Base-by-base conservation (phyloP, 371 early-diverging fungal genomes). In the Smittium culicis region DNA sequence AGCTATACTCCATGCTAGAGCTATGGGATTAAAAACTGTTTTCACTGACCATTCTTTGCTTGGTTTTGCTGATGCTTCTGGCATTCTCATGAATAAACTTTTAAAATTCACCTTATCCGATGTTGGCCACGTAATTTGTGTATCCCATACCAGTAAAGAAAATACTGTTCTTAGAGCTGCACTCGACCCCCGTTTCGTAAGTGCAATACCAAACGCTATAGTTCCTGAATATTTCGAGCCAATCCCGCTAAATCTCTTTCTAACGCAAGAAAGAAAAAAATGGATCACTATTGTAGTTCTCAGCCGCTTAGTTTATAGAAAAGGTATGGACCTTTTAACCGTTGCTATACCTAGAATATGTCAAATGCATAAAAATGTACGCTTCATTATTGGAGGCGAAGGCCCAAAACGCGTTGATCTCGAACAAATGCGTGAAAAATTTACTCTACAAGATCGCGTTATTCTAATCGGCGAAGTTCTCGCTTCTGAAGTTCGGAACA, bases 1-100 rank as follows among this genome's bases (percentile, higher is more conserved):
- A 79, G 92, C 92, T 14, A 90, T 99, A 61, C 77, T 98, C 61
- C 98, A 98, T 76, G 96, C 94, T 14, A 85, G 91, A 67, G 92
- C 96, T 1, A 90, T 99, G 90, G 95, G 96, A 0, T 79, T 99
- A 25, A 88, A 88, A 57, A 88, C 95, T 0, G 91, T 91, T 34
- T 96, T 99, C 73, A 99, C 99, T 0, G 99, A 99, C 72, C 99
- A 99, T 75, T 98, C 99, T 20, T 79, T 99, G 54, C 92, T 99
- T 80, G 98, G 98, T 45, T 94, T 96, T 74, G 93, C 92, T 16
- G 94, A 97, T 70, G 86, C 93, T 1, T 87, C 91, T 67, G 88
- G 90, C 61, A 95, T 99, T 64, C 73, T 96, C 45, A 93, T 92
- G 56, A 96, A 98, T 82, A 95, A 95, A 78, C 77, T 96, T 59